These are phyloP conservation scores for Phellopilus nigrolimitatus DNA, from an alignment of 1,284 basidiomycete species.

Conservation along the genomic window DNA sequence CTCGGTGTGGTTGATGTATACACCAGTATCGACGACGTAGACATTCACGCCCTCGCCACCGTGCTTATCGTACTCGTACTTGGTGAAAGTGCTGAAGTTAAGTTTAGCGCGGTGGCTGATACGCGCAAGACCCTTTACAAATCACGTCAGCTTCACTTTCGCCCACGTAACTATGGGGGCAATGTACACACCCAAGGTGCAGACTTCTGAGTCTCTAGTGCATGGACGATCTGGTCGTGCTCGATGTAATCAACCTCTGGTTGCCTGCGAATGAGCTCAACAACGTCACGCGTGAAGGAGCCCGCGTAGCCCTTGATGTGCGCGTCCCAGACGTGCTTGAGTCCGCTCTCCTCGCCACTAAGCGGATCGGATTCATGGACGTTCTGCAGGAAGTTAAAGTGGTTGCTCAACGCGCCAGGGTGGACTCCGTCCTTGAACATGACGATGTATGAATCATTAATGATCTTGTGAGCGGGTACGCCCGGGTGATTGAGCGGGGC, in stretches of 20 bases:
- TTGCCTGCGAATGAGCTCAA: slow-evolving; percentile 78
- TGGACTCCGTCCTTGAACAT: slow-evolving; percentile 73
- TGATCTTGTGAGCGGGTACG: slow-evolving; percentile 51
- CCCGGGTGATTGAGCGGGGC: slow-evolving; percentile 50
- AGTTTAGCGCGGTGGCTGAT: slow-evolving; percentile 86
- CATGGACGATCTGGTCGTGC: slow-evolving; percentile 84
- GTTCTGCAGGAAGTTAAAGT: slow-evolving; percentile 66
- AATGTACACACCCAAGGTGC: slow-evolving; percentile 82
- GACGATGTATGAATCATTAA: slow-evolving; percentile 90
- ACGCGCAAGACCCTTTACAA: slow-evolving; percentile 81
- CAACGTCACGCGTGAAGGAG: slow-evolving; percentile 67
- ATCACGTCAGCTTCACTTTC: slow-evolving; percentile 12
- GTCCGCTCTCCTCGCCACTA: slow-evolving; percentile 43
- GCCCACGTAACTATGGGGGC: slow-evolving; percentile 6
- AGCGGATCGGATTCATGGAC: slow-evolving; percentile 49
- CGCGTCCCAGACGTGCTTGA: slow-evolving; percentile 69
- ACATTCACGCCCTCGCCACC: slow-evolving; percentile 93
- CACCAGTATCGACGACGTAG: slow-evolving; percentile 81
- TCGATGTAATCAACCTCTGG: slow-evolving; percentile 95
- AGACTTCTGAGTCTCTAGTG: slow-evolving; percentile 60
- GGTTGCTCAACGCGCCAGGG: slow-evolving; percentile 56
- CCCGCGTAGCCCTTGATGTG: slow-evolving; percentile 84
- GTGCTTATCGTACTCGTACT: slow-evolving; percentile 71
- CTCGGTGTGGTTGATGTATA: slow-evolving; percentile 84
- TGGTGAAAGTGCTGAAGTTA: slow-evolving; percentile 79